phyloP scores from a whole-genome alignment of 2,329 filamentous ascomycete genomes.

The Drechslerella dactyloides region DNA sequence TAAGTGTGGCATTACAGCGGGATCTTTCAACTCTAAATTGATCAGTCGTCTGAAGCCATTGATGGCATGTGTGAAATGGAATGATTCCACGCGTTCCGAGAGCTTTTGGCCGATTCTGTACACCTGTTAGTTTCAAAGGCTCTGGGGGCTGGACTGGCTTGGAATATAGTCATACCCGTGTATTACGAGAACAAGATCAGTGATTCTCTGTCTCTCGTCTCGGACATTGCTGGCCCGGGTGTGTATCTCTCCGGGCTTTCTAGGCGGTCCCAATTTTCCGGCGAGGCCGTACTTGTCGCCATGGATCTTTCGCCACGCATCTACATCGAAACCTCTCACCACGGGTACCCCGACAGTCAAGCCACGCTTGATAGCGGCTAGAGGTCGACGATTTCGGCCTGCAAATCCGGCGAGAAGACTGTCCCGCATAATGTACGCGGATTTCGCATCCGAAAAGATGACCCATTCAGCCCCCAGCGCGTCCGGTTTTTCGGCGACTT shows the following conservation, averaged over 20 bases:
- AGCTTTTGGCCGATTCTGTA: slow-evolving; percentile 84
- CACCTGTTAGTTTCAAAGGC: neutral
- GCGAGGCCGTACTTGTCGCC: slow-evolving; percentile 50
- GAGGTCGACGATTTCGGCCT: slow-evolving; percentile 66
- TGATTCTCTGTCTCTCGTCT: slow-evolving; percentile 72
- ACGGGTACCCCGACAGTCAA: slow-evolving; percentile 82
- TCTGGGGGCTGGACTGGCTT: neutral
- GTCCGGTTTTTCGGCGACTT: slow-evolving; percentile 22
- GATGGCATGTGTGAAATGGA: slow-evolving; percentile 95
- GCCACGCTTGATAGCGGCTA: slow-evolving; percentile 84
- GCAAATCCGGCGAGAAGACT: slow-evolving; percentile 70
- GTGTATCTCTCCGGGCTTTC: slow-evolving; percentile 51
- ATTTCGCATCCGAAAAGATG: slow-evolving; percentile 77
- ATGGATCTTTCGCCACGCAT: slow-evolving; percentile 75
- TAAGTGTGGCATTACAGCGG: slow-evolving; percentile 75
- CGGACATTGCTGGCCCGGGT: slow-evolving; percentile 67
- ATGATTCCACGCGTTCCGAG: slow-evolving; percentile 91
- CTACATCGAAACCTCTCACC: slow-evolving; percentile 84
- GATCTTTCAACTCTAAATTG: slow-evolving; percentile 79
- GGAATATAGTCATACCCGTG: slow-evolving; percentile 66
- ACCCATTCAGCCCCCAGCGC: slow-evolving; percentile 61
- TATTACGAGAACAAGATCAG: slow-evolving; percentile 86
- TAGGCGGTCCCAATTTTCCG: slow-evolving; percentile 59
- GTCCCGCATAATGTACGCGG: slow-evolving; percentile 85
- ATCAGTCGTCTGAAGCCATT: slow-evolving; percentile 86